Percentiles rank a stretch among this genome's conserved stretches.
These are phyloP conservation scores for Knufia fluminis DNA, from an alignment of 2,329 filamentous ascomycete species.

Conservation along the genomic window DNA sequence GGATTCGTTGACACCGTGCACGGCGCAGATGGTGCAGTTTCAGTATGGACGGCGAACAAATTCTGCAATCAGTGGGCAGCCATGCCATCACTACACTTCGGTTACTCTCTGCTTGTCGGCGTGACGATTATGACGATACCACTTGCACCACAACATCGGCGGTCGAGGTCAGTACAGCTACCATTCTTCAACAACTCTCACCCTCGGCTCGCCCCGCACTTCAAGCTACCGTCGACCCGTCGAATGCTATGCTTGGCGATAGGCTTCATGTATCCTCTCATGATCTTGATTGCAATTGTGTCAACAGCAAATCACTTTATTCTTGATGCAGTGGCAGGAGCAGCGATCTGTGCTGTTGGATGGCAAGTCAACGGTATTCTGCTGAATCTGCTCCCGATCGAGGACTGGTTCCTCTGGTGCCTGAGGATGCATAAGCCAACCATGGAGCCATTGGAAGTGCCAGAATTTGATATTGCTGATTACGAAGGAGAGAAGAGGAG, in stretches of 20 bases:
- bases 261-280: constrained; percentile 55
- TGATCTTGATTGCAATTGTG: constrained; percentile 59
- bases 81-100: constrained; percentile 68
- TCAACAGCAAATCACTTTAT: constrained; percentile 66
- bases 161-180: constrained; percentile 29
- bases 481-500: constrained; percentile 18
- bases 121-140: constrained; percentile 60
- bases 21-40: constrained; percentile 49
- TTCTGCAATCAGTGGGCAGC: constrained; percentile 41
- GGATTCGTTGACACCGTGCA: constrained; percentile 54
- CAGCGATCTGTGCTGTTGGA: constrained; percentile 54
- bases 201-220: constrained; percentile 24
- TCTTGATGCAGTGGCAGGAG: constrained; percentile 61
- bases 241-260: constrained; percentile 42
- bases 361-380: constrained; percentile 50
- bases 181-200: constrained; percentile 26
- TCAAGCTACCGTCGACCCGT: constrained; percentile 40
- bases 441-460: constrained; percentile 17
- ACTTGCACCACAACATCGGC: constrained; percentile 45
- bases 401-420: constrained; percentile 58
- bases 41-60: constrained; percentile 62
- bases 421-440: constrained; percentile 57
- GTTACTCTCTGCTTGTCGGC: constrained; percentile 64
- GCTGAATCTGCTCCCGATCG: constrained; percentile 55
- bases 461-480: constrained; percentile 10